phyloP scores from a whole-genome alignment of 2,329 filamentous ascomycete species.

The Pseudocercospora musae region DNA sequence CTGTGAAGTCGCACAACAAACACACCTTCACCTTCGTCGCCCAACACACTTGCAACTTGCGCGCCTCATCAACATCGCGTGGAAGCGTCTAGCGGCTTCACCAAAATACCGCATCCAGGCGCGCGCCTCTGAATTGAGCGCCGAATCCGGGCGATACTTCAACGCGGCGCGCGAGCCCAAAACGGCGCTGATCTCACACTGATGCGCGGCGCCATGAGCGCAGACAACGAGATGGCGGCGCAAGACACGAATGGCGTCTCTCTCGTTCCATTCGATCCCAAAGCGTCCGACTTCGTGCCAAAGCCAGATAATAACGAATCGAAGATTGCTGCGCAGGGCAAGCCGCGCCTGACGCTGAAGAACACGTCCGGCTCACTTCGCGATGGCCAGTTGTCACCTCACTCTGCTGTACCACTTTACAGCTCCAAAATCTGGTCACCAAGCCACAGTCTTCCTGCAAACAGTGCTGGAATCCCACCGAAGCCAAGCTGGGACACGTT shows the following conservation, averaged over 20 bases:
- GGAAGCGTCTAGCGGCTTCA: neutral
- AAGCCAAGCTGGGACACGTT: conserved; percentile 18
- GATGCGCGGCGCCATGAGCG: neutral
- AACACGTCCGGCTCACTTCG: neutral
- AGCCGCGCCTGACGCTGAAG: neutral
- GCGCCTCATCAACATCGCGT: neutral
- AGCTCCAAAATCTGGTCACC: conserved; percentile 17
- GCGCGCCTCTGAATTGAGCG: neutral
- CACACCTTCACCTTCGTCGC: neutral
- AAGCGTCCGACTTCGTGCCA: conserved; percentile 7
- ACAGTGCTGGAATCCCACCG: conserved; percentile 16
- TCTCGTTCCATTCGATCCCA: conserved; percentile 4
- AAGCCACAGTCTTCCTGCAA: neutral
- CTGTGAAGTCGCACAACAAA: neutral
- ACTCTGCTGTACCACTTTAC: conserved; percentile 9
- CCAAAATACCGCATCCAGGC: neutral
- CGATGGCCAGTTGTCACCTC: neutral
- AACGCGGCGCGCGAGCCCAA: neutral
- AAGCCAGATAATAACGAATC: neutral
- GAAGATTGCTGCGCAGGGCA: neutral
- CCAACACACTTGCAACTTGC: neutral
- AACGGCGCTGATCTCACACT: neutral
- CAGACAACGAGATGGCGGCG: neutral
- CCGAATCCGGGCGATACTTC: neutral
- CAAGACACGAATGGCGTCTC: neutral